These are phyloP conservation scores for Cladophialophora chaetospira DNA, from an alignment of 2,329 filamentous ascomycete species.

Conservation along the genomic window DNA sequence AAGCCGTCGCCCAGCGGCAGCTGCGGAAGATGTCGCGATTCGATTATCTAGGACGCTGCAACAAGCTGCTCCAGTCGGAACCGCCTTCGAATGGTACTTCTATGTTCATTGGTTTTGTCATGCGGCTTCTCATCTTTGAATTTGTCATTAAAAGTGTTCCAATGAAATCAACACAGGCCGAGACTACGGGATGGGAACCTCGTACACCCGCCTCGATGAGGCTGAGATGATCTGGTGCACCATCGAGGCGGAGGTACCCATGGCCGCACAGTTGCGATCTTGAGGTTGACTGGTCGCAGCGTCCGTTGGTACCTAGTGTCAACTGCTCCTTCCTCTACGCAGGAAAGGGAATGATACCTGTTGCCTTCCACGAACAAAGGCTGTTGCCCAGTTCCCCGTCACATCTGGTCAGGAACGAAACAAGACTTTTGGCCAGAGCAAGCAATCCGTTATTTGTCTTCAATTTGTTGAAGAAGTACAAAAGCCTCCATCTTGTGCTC, in stretches of 20 bases:
- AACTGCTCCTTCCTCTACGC: too few species aligned
- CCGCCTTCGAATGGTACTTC: background rate
- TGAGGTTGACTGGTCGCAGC: background rate
- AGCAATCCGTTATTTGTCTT: background rate
- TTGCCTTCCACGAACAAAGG: background rate
- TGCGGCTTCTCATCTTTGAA: background rate
- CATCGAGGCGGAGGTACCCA: too few species aligned
- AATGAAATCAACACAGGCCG: background rate
- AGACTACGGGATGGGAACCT: background rate
- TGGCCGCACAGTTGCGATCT: background rate
- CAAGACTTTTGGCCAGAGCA: background rate
- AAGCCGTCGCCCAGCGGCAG: too few species aligned
- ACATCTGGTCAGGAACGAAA: background rate
- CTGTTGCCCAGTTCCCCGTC: background rate
- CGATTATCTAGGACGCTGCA: background rate
- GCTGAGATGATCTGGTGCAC: background rate
- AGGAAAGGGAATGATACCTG: background rate
- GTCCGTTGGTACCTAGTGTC: background rate
- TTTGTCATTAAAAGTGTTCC: conserved; percentile 5
- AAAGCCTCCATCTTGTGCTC: conserved; percentile 24
- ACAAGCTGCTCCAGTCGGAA: background rate
- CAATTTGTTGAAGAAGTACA: conserved; percentile 21
- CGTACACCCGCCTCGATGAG: background rate
- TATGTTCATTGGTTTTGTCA: background rate
- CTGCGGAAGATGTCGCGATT: background rate